phyloP scores from a whole-genome alignment of 352 stramenopile species.

The Phytophthora pini region DNA sequence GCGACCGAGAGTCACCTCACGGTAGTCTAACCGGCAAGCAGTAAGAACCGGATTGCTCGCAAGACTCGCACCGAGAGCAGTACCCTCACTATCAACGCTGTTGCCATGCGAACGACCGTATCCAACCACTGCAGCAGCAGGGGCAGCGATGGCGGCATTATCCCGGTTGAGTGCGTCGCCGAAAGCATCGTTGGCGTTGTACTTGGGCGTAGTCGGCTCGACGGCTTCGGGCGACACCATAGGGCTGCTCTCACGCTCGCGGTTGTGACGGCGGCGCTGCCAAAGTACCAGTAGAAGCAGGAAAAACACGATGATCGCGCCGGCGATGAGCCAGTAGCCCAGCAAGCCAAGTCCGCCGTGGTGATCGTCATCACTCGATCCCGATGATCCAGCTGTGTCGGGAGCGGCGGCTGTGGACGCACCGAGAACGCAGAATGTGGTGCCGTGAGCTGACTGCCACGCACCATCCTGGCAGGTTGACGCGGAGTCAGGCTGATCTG shows the following conservation, averaged over 20 bases:
- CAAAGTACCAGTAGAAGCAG: conserved; percentile 40
- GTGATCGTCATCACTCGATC: conserved; percentile 17
- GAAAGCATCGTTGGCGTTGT: conserved; percentile 27
- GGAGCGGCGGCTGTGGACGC: conserved; percentile 30
- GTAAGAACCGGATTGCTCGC: conserved; percentile 42
- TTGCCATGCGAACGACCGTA: conserved; percentile 32
- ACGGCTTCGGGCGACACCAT: conserved; percentile 31
- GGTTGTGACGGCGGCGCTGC: conserved; percentile 37
- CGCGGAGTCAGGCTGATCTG: conserved; percentile 25
- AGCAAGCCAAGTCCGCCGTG: conserved; percentile 22
- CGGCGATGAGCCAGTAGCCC: conserved; percentile 42
- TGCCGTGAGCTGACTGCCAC: conserved; percentile 41
- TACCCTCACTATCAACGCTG: conserved; percentile 36
- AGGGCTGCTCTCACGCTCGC: conserved; percentile 27
- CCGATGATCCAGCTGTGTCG: conserved; percentile 27
- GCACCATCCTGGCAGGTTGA: conserved; percentile 36
- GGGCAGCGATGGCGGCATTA: conserved; percentile 1
- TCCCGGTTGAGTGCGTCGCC: conserved; percentile 23
- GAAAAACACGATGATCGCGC: conserved; percentile 41
- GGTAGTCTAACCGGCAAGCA: conserved; percentile 41
- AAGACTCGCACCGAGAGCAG: conserved; percentile 36
- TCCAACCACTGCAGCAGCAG: neutral
- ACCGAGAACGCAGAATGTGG: conserved; percentile 47
- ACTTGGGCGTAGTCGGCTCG: conserved; percentile 33
- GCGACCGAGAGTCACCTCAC: conserved; percentile 44